Conservation (phyloP, 2,329 filamentous ascomycete genomes). For the Sphaceloma murrayae region DNA sequence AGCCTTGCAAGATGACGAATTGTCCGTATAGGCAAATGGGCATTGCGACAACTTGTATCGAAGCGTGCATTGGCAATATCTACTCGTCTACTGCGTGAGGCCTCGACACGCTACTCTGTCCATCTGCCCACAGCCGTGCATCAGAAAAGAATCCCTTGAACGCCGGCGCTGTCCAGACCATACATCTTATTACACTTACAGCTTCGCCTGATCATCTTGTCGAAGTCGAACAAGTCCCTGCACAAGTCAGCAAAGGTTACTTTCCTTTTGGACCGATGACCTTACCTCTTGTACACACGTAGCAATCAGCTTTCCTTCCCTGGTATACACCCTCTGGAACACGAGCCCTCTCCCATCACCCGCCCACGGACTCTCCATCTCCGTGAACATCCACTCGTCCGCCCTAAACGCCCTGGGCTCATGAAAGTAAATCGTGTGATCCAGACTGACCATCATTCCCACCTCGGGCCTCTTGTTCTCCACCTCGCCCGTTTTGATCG, state of each 20-base stretch:
- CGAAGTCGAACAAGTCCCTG: slow-evolving; percentile 46
- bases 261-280: background rate
- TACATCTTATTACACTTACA: slow-evolving; percentile 14
- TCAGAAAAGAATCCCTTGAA: no score
- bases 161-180: background rate
- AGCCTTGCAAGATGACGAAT: no score
- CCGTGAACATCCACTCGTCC: slow-evolving; percentile 66
- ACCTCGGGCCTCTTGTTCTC: slow-evolving; percentile 48
- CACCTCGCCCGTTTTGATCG: slow-evolving; percentile 38
- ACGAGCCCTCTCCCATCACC: slow-evolving; percentile 70
- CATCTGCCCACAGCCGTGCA: no score
- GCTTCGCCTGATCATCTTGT: slow-evolving; percentile 27
- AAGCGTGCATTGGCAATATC: no score
- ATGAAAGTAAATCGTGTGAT: slow-evolving; percentile 56
- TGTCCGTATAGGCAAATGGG: no score
- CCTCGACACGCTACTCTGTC: no score
- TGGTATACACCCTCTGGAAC: slow-evolving; percentile 61
- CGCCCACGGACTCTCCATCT: slow-evolving; percentile 73
- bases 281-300: slow-evolving; percentile 69
- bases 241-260: slow-evolving; percentile 20
- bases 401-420: slow-evolving; percentile 41
- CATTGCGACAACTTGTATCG: no score
- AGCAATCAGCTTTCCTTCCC: slow-evolving; percentile 62
- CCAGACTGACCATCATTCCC: slow-evolving; percentile 78
- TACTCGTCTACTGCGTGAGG: no score